A percentile compares a stretch with the other conserved stretches of the same genome.
Conservation (phyloP, 805 yeast genomes). For the Candida anglica region DNA sequence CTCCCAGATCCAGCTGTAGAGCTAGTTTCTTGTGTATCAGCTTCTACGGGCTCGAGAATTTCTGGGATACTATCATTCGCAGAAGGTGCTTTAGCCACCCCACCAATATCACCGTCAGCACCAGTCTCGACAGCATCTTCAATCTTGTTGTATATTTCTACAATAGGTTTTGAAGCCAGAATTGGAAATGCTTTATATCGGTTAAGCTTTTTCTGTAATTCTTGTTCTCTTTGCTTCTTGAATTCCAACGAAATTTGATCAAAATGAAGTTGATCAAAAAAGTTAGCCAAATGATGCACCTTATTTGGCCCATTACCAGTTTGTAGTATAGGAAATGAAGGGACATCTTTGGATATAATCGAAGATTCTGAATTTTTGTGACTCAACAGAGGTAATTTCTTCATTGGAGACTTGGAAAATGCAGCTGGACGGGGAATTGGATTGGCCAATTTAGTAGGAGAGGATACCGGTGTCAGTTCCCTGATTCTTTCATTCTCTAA, state of each 20-base stretch:
- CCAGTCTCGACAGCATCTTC: conserved; percentile 75
- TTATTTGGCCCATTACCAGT: conserved; percentile 12
- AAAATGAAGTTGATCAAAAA: conserved; percentile 71
- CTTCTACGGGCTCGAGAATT: no score
- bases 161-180: conserved; percentile 77
- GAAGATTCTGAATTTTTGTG: conserved; percentile 5
- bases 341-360: conserved; percentile 1
- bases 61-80: background rate
- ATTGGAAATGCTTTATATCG: conserved; percentile 68
- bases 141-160: conserved; percentile 83
- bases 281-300: conserved; percentile 63
- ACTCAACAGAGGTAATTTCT: conserved; percentile 1
- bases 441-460: conserved; percentile 7
- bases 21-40: background rate
- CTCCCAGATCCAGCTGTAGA: conserved; percentile 3
- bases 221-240: conserved; percentile 79
- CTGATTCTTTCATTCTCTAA: conserved; percentile 12
- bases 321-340: background rate
- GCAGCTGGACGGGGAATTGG: background rate
- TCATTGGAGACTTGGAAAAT: conserved; percentile 2
- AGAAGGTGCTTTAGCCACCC: background rate
- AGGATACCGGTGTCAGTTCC: no score
- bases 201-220: conserved; percentile 56
- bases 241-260: conserved; percentile 82
- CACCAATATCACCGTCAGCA: conserved; percentile 8